Evolutionary conservation across 1,284 basidiomycete genomes (phyloP), one percentile per base, ranked within the genome.

Genomic region (Sphagnurus paluster): DNA sequence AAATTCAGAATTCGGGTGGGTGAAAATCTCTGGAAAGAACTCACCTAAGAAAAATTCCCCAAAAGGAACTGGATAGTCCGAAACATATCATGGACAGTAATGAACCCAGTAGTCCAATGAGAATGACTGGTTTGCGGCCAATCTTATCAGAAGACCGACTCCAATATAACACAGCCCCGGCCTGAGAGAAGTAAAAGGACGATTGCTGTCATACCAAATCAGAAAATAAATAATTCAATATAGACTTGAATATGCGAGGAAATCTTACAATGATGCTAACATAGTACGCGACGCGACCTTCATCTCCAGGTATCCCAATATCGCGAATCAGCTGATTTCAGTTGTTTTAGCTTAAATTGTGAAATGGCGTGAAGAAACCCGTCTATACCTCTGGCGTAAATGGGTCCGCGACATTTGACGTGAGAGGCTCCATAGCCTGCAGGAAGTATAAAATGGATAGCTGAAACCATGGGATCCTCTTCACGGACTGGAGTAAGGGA

Each of bases 41-140:
- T 20, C 24, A 75, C 80, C 81, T 82, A 8, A 79, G 13, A 10
- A 84, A 71, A 1, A 83, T 67, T 11, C 64, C 67, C 69, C 70
- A 75, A 52, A 84, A 84, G 0, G 80, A 77, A 44, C 66, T 74
- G 2, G 84, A 82, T 24, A 87, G 54, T 2, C 85, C 85, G 53
- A 88, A 84, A 43, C 70, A 75, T 46, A 78, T 69, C 70, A 81
- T 83, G 6, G 82, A 83, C 0, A 76, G 40, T 6, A 76, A 75
- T 2, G 82, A 61, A 10, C 84, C 84, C 26, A 75, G 65, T 1
- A 82, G 66, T 0, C 84, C 84, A 4, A 68, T 69, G 46, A 86
- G 63, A 37, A 87, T 70, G 19, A 88, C 71, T 0, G 84, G 84
- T 56, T 77, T 83, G 16, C 85, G 73, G 21, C 85, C 85, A 14